Percentiles rank a stretch among this genome's conserved stretches.
Conservation (phyloP, 192 early-diverging fungal species). For the Dissophora globulifera region DNA sequence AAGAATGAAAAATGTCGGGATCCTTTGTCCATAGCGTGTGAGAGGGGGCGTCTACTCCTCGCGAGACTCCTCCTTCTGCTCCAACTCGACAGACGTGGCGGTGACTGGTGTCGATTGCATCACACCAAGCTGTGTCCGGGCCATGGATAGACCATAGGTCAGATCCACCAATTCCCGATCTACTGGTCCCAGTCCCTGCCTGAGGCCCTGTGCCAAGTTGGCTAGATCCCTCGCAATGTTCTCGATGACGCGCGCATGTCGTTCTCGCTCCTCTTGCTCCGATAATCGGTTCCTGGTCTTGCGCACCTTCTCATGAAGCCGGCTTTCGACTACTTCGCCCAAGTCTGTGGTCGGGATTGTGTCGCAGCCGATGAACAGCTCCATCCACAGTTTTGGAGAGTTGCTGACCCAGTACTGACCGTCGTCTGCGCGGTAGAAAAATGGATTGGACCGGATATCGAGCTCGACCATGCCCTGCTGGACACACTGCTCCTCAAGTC, state of each 20-base stretch:
- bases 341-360: constrained; percentile 49
- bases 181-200: constrained; percentile 35
- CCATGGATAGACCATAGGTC: constrained; percentile 43
- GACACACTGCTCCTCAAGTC: constrained; percentile 41
- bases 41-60: constrained; percentile 28
- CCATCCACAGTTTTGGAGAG: constrained; percentile 51
- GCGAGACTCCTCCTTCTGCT: constrained; percentile 40
- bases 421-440: constrained; percentile 50
- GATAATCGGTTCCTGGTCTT: constrained; percentile 43
- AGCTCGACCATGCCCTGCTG: constrained; percentile 46
- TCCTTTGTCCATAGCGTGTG: too few species aligned
- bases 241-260: constrained; percentile 49
- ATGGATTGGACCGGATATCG: constrained; percentile 43
- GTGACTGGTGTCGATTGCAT: constrained; percentile 18
- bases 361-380: constrained; percentile 52
- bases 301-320: constrained; percentile 50
- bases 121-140: constrained; percentile 42
- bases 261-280: constrained; percentile 46
- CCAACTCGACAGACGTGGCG: constrained; percentile 2
- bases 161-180: constrained; percentile 39
- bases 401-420: constrained; percentile 53
- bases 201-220: constrained; percentile 31
- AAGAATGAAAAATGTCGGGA: too few species aligned
- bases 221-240: constrained; percentile 40
- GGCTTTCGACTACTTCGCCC: constrained; percentile 44